Base-by-base conservation (phyloP, 306 rosid species). In the Castanea mollissima region DNA sequence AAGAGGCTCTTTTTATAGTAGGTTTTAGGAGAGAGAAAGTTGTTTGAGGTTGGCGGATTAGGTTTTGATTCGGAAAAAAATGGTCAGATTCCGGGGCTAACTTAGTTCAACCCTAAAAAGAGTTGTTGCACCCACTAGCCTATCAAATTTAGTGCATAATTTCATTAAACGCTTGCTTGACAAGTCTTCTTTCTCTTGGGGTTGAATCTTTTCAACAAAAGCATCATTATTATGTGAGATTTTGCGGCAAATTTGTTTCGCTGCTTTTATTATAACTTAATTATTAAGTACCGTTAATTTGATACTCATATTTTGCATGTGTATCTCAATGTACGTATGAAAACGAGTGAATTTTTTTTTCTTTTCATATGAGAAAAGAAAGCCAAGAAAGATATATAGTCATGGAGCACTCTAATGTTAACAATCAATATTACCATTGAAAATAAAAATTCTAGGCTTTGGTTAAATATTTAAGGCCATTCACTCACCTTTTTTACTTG, bases 41-140 rank as follows among this genome's bases (percentile, higher is more conserved):
- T 31, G 76, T 76, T 74, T 74, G 79, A 83, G 86, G 89, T 87
- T 87, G 93, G 92, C 76, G 54, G 84, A 88, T 89, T 89, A 87
- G 97, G 92, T 87, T 88, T 91, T 27, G 88, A 88, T 83, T 75
- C 72, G 77, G 51, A 62, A 76, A 62, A 76, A 71, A 55, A 55
- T 46, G 81, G 86, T 85, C 85, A 88, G 76, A 63, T 21, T 31
- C 81, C 63, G 14, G 83, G 59, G 72, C 55, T 76, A 87, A 80
- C 90, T 77, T 86, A 54, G 91, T 87, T 89, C 97, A 90, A 87
- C 88, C 74, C 84, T 59, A 51, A 46, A 46, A 46, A 62, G 34
- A 90, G 98, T 93, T 87, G 99, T 93, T 96, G 85, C 94, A 93
- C 96, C 99, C 87, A 92, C 97, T 91, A 76, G 83, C 71, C 87